A percentile compares a stretch with the other conserved stretches of the same genome.
These are phyloP conservation scores for Fraxinus baroniana DNA, from an alignment of 305 asterid species.

Conservation along the genomic window DNA sequence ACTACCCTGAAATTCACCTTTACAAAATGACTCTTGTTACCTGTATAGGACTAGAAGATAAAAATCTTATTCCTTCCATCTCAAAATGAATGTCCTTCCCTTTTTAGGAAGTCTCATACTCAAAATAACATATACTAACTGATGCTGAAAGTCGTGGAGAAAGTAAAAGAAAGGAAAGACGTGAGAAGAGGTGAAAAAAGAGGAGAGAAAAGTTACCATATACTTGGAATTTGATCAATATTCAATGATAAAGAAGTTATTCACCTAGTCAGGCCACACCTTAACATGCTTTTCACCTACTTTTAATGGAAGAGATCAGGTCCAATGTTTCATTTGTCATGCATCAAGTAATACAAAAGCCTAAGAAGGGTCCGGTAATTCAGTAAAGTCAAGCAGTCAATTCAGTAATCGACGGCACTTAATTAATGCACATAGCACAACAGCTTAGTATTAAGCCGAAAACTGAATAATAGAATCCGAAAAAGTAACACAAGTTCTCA, in stretches of 20 bases:
- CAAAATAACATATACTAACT: not conserved
- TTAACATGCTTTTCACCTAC: not conserved
- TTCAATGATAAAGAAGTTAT: not conserved
- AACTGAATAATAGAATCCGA: too few species aligned
- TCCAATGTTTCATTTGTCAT: not conserved
- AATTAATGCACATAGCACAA: not conserved
- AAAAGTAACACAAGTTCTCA: not conserved
- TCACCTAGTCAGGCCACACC: not conserved
- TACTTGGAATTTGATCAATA: not conserved
- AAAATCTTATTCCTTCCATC: not conserved
- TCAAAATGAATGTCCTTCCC: not conserved
- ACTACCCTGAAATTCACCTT: not conserved
- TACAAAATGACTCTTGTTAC: not conserved
- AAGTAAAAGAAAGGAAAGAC: not conserved
- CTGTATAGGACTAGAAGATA: not conserved
- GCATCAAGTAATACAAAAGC: not conserved
- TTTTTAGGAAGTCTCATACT: not conserved
- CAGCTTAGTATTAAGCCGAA: not conserved
- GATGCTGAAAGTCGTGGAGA: not conserved
- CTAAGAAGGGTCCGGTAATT: too few species aligned
- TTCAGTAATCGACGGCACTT: not conserved
- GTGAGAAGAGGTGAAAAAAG: not conserved
- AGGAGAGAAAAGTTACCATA: not conserved
- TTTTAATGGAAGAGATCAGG: not conserved
- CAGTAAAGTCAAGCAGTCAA: not conserved